These are phyloP conservation scores for Aspergillus biplanus DNA, from an alignment of 495 filamentous ascomycete species.

Conservation along the genomic window DNA sequence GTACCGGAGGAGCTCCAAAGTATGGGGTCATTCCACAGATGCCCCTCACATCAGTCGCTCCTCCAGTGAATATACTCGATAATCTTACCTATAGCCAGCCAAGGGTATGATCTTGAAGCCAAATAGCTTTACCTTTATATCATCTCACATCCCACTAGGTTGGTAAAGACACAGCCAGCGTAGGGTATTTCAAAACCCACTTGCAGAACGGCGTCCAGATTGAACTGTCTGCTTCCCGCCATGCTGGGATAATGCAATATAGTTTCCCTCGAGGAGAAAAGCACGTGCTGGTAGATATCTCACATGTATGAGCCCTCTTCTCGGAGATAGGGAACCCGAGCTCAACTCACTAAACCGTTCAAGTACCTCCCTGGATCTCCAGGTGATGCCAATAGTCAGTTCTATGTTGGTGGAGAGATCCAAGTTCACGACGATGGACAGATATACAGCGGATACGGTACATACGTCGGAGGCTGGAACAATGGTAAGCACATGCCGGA, in stretches of 20 bases:
- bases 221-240: slow-evolving; percentile 61
- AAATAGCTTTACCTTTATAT: background rate
- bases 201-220: slow-evolving; percentile 58
- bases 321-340: background rate
- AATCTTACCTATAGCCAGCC: slow-evolving; percentile 46
- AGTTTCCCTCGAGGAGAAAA: slow-evolving; percentile 53
- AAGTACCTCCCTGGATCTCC: slow-evolving; percentile 59
- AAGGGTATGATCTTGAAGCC: slow-evolving; percentile 22
- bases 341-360: background rate
- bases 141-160: slow-evolving; percentile 25
- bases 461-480: slow-evolving; percentile 64
- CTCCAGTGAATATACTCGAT: slow-evolving; percentile 43
- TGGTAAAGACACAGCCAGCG: slow-evolving; percentile 52
- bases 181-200: slow-evolving; percentile 65
- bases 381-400: slow-evolving; percentile 59
- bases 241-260: slow-evolving; percentile 65
- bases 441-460: slow-evolving; percentile 61
- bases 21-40: slow-evolving; percentile 71
- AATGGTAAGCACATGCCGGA: slow-evolving; percentile 38
- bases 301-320: slow-evolving; percentile 50
- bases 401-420: slow-evolving; percentile 63
- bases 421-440: slow-evolving; percentile 50
- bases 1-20: slow-evolving; percentile 70
- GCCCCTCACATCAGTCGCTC: slow-evolving; percentile 47
- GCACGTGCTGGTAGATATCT: slow-evolving; percentile 65